These are phyloP conservation scores for Ophiosphaerella korrae DNA, from an alignment of 2,329 filamentous ascomycete species.

Conservation along the genomic window DNA sequence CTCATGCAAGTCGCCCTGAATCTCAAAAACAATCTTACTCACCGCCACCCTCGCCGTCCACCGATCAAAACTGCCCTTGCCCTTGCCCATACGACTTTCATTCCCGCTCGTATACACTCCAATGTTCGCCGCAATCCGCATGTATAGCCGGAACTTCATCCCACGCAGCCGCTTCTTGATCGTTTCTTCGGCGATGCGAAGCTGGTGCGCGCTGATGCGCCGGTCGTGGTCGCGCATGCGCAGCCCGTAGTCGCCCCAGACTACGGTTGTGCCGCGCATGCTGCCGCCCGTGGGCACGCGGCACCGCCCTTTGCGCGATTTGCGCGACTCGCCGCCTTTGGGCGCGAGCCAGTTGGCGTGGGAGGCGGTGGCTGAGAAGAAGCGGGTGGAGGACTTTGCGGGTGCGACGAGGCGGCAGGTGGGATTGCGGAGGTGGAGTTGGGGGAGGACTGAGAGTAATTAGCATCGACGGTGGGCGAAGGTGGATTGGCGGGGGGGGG, in stretches of 20 bases:
- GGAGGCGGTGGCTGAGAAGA: constrained; percentile 73
- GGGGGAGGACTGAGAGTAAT: constrained; percentile 12
- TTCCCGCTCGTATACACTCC: constrained; percentile 96
- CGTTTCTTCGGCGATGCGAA: constrained; percentile 91
- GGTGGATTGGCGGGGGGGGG: constrained; percentile 18
- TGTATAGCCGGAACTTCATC: constrained; percentile 90
- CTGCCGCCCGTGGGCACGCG: constrained; percentile 90
- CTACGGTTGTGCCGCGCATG: constrained; percentile 88
- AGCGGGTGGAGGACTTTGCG: constrained; percentile 48
- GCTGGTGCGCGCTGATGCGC: constrained; percentile 81
- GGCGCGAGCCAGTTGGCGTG: constrained; percentile 80
- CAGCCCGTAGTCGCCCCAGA: constrained; percentile 95
- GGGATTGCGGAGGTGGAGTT: no score
- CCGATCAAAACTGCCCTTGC: constrained; percentile 95
- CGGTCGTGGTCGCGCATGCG: constrained; percentile 94
- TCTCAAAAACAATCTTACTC: constrained; percentile 88
- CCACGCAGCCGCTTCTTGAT: constrained; percentile 88
- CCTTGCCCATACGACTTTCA: constrained; percentile 98
- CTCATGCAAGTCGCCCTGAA: constrained; percentile 92
- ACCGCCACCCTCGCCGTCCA: constrained; percentile 92
- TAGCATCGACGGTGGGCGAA: constrained; percentile 13
- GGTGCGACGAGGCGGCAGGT: no score
- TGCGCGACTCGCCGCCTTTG: constrained; percentile 77
- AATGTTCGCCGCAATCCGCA: constrained; percentile 87
- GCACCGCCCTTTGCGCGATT: constrained; percentile 85